Base-by-base conservation (phyloP, 2,329 filamentous ascomycete genomes). In the Aspergillus caelatus region DNA sequence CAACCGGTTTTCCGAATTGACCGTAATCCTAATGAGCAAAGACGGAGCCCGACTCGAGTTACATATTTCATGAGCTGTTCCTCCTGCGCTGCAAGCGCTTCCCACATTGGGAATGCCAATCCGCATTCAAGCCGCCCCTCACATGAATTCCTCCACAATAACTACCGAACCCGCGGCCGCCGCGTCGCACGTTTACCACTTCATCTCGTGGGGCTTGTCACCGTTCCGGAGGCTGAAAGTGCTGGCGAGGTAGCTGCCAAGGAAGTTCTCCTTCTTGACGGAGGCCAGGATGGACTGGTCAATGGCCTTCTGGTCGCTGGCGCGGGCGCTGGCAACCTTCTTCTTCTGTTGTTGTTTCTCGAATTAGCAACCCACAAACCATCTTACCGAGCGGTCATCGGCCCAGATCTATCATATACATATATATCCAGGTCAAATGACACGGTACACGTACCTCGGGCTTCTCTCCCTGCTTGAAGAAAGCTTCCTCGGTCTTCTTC, bases 191-290 rank as follows among this genome's bases (percentile, higher is more conserved):
- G 76, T 89, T 85, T 97, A 99, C 89, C 94, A 99, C 86, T 92
- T 92, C 95, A 99, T 98, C 90, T 96, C 92, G 87, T 99, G 95
- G 85, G 95, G 95, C 91, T 94, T 94, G 89, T 99, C 94, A 80
- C 95, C 95, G 88, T 94, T 97, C 86, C 94, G 92, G 84, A 99
- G 90, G 89, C 92, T 96, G 92, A 99, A 99, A 81, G 91, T 93
- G 84, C 91, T 92, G 80, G 88, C 88, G 77, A 99, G 92, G 89
- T 99, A 99, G 86, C 90, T 92, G 81, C 89, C 84, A 77, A 99
- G 91, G 84, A 94, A 86, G 75, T 93, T 91, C 83, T 96, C 93
- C 90, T 98, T 97, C 92, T 98, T 98, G 88, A 99, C 95, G 84
- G 86, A 91, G 84, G 92, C 89, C 77, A 99, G 85, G 80, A 99